Base-by-base conservation (phyloP, 2,329 filamentous ascomycete genomes). In the Clarireedia hainanense region DNA sequence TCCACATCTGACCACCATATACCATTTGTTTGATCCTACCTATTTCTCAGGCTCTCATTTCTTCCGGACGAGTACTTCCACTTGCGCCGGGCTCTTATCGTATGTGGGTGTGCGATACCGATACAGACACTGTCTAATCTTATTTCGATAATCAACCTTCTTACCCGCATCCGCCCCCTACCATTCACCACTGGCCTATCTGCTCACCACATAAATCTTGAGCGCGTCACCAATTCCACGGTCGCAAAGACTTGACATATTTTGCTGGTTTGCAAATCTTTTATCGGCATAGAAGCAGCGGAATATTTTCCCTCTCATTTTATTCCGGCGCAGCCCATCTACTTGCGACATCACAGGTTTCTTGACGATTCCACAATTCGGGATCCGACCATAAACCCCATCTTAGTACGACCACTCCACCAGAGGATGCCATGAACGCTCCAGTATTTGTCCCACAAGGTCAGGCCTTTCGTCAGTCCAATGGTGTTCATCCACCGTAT, bases 361-460 rank as follows among this genome's bases (percentile, higher is more conserved):
- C 56, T 15, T 47, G 50, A 47, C 57, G 26, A 60, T 55, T 51
- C 49, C 47, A 51, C 15, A 17, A 48, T 40, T 55, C 37, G 26
- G 43, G n/a, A 26, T 36, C 30, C 23, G 56, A 61, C 62, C 58
- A 58, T 58, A 64, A 62, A 49, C 56, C 56, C 40, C 34, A 55
- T 62, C 58, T 27, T 10, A 46, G 58, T 62, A 58, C 63, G 57
- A 58, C 36, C 56, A 49, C 57, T 43, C 48, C 58, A 62, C 62
- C 63, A 60, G 66, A 69, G 64, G 60, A 69, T 69, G 67, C 67
- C 58, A 70, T 69, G 67, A 68, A 66, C 57, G 61, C 66, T 63
- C 62, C 64, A 47, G 58, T 57, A 51, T 70, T 67, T 59, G 60
- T 64, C 55, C 67, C 66, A 58, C 61, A 65, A 59, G 65, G 63